Conservation (phyloP, 2,329 filamentous ascomycete genomes). For the Hawksworthiomyces lignivorus region DNA sequence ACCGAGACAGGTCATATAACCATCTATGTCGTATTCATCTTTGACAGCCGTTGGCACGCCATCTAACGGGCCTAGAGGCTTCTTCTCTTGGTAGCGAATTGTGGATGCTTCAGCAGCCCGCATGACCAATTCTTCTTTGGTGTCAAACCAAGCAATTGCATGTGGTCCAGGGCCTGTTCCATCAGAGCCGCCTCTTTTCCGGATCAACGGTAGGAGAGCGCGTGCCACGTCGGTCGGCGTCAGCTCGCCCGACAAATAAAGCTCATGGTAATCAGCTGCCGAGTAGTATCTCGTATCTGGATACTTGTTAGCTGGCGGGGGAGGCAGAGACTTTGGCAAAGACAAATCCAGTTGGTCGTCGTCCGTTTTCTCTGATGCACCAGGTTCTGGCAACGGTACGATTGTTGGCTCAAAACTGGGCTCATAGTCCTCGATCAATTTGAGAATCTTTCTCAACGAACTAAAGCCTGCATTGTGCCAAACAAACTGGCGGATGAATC, state of each 20-base stretch:
- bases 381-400: slow-evolving; percentile 31
- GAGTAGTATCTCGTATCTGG: slow-evolving; percentile 33
- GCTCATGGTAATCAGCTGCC: slow-evolving; percentile 35
- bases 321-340: slow-evolving; percentile 6
- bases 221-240: slow-evolving; percentile 38
- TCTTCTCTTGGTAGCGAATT: slow-evolving; percentile 41
- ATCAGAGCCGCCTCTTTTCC: slow-evolving; percentile 20
- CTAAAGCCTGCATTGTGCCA: slow-evolving; percentile 60
- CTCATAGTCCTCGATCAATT: slow-evolving; percentile 42
- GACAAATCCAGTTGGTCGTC: slow-evolving; percentile 10
- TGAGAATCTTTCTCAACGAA: slow-evolving; percentile 44
- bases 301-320: slow-evolving; percentile 23
- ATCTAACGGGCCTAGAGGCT: slow-evolving; percentile 56
- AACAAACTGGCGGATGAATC: slow-evolving; percentile 45
- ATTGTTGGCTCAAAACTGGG: slow-evolving; percentile 40
- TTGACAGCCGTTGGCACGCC: slow-evolving; percentile 69
- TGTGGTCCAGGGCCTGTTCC: slow-evolving; percentile 29
- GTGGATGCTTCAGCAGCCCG: slow-evolving; percentile 38
- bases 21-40: slow-evolving; percentile 69
- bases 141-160: slow-evolving; percentile 37
- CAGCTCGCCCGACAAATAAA: slow-evolving; percentile 36
- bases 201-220: slow-evolving; percentile 38
- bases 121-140: slow-evolving; percentile 32
- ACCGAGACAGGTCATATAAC: slow-evolving; percentile 60
- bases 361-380: slow-evolving; percentile 30